Base-by-base conservation (phyloP, 441 rosid genomes). In the Lepidium campestre region DNA sequence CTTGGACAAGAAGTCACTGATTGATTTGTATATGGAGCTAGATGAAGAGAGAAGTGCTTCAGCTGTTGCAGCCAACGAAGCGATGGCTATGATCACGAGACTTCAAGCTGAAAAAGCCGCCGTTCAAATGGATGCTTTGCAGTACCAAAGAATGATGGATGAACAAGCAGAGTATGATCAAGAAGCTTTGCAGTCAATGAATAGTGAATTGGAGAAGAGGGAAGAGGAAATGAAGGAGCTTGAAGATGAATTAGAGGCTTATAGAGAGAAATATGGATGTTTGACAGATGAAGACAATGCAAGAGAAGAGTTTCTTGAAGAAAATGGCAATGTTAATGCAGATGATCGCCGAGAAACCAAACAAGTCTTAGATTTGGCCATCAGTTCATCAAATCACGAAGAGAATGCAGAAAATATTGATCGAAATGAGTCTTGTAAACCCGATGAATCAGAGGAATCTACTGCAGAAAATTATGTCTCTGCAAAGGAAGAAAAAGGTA, bases 101-200 rank as follows among this genome's bases (percentile, higher is more conserved):
- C 73, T 92, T 68, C 98, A 95, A 70, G 91, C 85, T 4, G 98
- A 95, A 76, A 95, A 90, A 78, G 96, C 99, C 0, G 90, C 91
- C 2, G 87, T 92, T 55, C 98, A 88, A 68, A 95, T 92, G 99
- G 99, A 92, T 62, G 99, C 99, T 5, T 81, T 92, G 56, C 99
- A 95, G 79, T 92, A 90, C 70, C 97, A 87, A 71, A 88, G 99
- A 74, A 86, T 95, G 99, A 92, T 95, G 98, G 98, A 95, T 72
- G 97, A 95, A 75, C 93, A 95, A 79, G 95, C 95, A 14, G 93
- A 90, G 68, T 90, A 88, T 40, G 98, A 92, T 50, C 85, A 91
- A 59, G 98, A 94, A 72, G 91, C 89, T 18, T 69, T 91, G 65
- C 94, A 85, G 73, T 82, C 83, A 45, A 72, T 81, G 39, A 82